Base-by-base conservation (phyloP, 192 early-diverging fungal species). In the Coemansia sp. region DNA sequence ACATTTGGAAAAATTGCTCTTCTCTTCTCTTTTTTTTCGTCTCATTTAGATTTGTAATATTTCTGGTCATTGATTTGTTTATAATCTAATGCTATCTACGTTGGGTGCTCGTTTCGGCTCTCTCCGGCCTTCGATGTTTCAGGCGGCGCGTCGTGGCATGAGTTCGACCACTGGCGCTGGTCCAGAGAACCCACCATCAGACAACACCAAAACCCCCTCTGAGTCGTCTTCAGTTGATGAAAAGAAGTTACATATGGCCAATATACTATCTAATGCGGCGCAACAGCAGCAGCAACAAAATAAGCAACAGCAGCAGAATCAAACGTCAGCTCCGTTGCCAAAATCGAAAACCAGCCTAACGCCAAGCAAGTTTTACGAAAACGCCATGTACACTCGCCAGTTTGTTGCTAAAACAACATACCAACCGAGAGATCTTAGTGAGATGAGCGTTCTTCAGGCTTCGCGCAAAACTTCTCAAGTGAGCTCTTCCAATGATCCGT, bases 361-460 rank as follows among this genome's bases (percentile, higher is more conserved):
- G 0, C 69, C 66, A n/a, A 52, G 55, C 22, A 66, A 60, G 16
- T 50, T 40, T 1, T 67, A 55, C 17, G 70, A 72, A 18, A 83
- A 70, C 61, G 7, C 50, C 48, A 25, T 45, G 32, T 77, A 71
- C 66, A 48, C 34, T 2, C 58, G 52, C 5, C 52, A 32, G 18
- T 64, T 68, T 25, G 57, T 32, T 4, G 54, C 71, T 22, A 64
- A 69, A n/a, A 38, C 29, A 2, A 60, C 69, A 14, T 83, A 83
- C 38, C 65, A 70, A 30, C 71, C 76, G 7, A 48, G 59, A n/a
- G 71, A 81, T 22, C 63, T 81, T 1, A 59, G 63, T 63, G 78
- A 75, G 25, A 67, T 42, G 7, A 63, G 52, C 2, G 28, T 49
- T 0, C 25, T 63, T 10, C 60, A 48, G 28, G 7, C 17, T 3